Base-by-base conservation (phyloP, 2,329 filamentous ascomycete genomes). In the Alternaria triticimaculans region DNA sequence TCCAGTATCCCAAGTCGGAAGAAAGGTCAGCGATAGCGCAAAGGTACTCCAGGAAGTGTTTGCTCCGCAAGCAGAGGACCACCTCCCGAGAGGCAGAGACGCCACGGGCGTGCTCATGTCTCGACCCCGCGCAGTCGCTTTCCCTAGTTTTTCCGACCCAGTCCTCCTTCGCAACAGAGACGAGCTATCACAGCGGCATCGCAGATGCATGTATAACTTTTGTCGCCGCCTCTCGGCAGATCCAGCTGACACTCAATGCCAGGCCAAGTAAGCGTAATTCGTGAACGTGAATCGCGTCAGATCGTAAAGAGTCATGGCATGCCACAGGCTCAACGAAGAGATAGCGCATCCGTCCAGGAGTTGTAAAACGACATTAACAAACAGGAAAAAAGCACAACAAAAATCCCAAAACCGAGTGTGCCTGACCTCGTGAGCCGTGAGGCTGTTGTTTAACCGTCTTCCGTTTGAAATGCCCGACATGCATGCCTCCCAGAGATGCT, bases 401-500 rank as follows among this genome's bases (percentile, higher is more conserved):
- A 75, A 75, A 78, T 43, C 50, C 55, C 65, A 68, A 41, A 72
- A 76, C 71, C 77, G 75, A 80, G 72, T 76, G 76, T 78, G 63
- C 80, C 80, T 70, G 76, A 60, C 76, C 76, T 75, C 76, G 72
- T 76, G 20, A 78, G 81, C 81, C 81, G 81, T 77, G 81, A 81
- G 81, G 80, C 81, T 78, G 67, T 79, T 41, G 70, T 66, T 71
- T 75, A 75, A 37, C 75, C 74, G 71, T 81, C 72, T 76, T 75
- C 80, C 69, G 61, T 60, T 41, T 71, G 72, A 80, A 82, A 80
- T 82, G 80, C 79, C 75, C 69, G 76, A 82, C 75, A 80, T 81
- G 77, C 79, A 74, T 77, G 74, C 81, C 80, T 81, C 80, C 80
- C 79, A 79, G 78, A 80, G 76, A 80, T 79, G 80, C 83, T 80